Evolutionary conservation across 1,284 basidiomycete species (phyloP).

Genomic region (Malassezia vespertilionis): DNA sequence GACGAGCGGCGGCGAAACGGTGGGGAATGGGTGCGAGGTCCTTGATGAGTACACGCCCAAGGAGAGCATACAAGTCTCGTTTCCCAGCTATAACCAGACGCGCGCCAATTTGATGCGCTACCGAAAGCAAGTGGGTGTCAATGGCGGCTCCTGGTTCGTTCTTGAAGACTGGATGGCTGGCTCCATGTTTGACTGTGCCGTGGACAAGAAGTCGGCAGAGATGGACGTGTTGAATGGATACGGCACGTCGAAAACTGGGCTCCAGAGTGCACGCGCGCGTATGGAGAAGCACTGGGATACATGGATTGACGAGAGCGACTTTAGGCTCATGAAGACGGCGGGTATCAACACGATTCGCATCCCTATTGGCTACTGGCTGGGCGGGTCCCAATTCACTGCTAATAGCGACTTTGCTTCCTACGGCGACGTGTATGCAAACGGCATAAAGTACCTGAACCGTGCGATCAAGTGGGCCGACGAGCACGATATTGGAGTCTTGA

Average conservation of each 20-base stretch:
- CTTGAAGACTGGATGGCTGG: slow-evolving; percentile 69
- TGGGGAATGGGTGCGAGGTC: slow-evolving; percentile 35
- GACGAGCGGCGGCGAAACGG: slow-evolving; percentile 11
- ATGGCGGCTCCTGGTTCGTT: slow-evolving; percentile 53
- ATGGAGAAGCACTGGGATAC: slow-evolving; percentile 69
- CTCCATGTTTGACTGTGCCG: slow-evolving; percentile 59
- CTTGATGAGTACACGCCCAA: slow-evolving; percentile 33
- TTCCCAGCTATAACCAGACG: slow-evolving; percentile 34
- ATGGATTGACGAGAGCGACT: slow-evolving; percentile 56
- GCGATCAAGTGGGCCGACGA: slow-evolving; percentile 61
- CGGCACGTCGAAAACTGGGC: slow-evolving; percentile 53
- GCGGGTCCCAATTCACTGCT: slow-evolving; percentile 47
- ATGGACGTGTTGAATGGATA: slow-evolving; percentile 50
- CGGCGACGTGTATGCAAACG: slow-evolving; percentile 56
- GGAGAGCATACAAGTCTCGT: slow-evolving; percentile 25
- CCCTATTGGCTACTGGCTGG: slow-evolving; percentile 47
- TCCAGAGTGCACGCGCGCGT: slow-evolving; percentile 49
- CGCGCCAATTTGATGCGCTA: slow-evolving; percentile 40
- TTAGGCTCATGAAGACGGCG: slow-evolving; percentile 43
- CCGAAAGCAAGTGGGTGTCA: slow-evolving; percentile 39
- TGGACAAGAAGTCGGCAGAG: slow-evolving; percentile 53
- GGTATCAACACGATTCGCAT: slow-evolving; percentile 48
- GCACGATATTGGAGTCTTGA: slow-evolving; percentile 60
- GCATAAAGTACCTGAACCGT: slow-evolving; percentile 55
- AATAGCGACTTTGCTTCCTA: slow-evolving; percentile 57